phyloP scores from a whole-genome alignment of 768 basidiomycete species.

The Tulasnella sp. region DNA sequence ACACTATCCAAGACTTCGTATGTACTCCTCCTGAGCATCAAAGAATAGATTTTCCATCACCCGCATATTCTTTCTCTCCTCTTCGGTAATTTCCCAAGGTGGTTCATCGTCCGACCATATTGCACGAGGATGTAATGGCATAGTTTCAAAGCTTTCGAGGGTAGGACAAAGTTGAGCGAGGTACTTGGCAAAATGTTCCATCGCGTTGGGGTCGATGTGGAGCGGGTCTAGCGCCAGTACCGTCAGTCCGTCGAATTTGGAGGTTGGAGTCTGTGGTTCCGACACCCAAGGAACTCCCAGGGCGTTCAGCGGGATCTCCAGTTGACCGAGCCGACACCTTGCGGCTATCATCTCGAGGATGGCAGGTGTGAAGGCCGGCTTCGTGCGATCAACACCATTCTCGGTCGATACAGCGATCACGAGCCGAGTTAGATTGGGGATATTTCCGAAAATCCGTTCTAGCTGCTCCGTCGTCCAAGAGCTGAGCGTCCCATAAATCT shows the following conservation, averaged over 20 bases:
- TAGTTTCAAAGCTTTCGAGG: too few relatives aligned
- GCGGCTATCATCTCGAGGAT: neutral
- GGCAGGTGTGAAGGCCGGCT: neutral
- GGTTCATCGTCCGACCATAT: neutral
- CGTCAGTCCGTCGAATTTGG: neutral
- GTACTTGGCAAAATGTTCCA: neutral
- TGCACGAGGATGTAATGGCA: too few relatives aligned
- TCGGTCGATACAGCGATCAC: too few relatives aligned
- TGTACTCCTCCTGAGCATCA: neutral
- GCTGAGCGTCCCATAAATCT: neutral
- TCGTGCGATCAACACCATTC: neutral
- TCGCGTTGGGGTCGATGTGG: neutral
- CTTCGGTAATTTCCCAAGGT: too few relatives aligned
- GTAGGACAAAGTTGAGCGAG: neutral
- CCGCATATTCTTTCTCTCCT: too few relatives aligned
- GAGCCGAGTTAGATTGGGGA: too few relatives aligned
- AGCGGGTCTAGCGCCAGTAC: neutral
- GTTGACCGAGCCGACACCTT: neutral
- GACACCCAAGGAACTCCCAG: neutral
- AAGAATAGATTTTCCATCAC: too few relatives aligned
- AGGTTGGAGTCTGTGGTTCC: neutral
- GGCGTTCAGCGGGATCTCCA: neutral
- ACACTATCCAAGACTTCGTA: too few relatives aligned
- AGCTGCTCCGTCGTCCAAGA: too few relatives aligned
- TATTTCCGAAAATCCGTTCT: too few relatives aligned